Percentiles rank a stretch among this genome's conserved stretches.
Conservation (phyloP, 192 early-diverging fungal genomes). For the Tieghemiomyces parasiticus region DNA sequence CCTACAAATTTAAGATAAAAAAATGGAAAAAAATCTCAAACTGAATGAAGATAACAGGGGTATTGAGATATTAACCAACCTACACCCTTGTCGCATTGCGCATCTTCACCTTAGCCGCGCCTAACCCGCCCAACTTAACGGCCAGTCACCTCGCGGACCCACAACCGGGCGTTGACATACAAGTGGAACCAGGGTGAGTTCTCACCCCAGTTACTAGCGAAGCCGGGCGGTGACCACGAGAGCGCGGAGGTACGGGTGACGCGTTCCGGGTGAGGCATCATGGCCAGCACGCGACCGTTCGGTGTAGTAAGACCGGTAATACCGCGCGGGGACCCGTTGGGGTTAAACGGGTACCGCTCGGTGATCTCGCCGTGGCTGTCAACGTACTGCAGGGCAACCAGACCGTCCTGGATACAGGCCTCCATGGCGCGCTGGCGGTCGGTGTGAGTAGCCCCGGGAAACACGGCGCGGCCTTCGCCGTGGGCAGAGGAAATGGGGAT, state of each 20-base stretch:
- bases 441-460: conserved; percentile 18
- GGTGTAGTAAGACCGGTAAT: conserved; percentile 74
- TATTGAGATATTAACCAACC: no score
- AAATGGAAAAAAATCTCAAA: no score
- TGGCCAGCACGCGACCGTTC: conserved; percentile 77
- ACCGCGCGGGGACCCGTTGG: conserved; percentile 80
- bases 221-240: conserved; percentile 60
- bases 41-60: no score
- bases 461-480: conserved; percentile 89
- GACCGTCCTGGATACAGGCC: conserved; percentile 29
- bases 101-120: no score
- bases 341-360: conserved; percentile 89
- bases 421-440: conserved; percentile 13
- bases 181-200: conserved; percentile 81
- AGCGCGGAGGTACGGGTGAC: conserved; percentile 70
- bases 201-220: conserved; percentile 42
- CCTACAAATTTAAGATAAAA: no score
- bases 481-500: conserved; percentile 94
- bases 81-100: no score
- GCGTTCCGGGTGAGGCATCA: conserved; percentile 99
- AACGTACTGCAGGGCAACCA: conserved; percentile 63
- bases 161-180: conserved; percentile 84
- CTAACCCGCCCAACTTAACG: no score
- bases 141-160: conserved; percentile 44
- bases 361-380: conserved; percentile 65